These are phyloP conservation scores for Blastobotrys parvus DNA, from an alignment of 805 yeast genomes.

Conservation along the genomic window DNA sequence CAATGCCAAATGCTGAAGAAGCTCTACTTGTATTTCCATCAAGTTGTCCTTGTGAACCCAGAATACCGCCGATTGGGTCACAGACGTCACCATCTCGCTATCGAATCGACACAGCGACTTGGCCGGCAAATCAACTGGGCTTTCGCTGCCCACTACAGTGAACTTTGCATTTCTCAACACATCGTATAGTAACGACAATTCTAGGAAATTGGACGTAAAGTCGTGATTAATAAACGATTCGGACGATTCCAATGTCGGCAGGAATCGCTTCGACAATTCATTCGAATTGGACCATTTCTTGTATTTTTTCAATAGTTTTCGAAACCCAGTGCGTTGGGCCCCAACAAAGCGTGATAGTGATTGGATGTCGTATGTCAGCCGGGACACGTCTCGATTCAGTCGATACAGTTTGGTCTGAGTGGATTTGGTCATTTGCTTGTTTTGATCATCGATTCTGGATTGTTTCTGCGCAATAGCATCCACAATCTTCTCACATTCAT, in stretches of 20 bases:
- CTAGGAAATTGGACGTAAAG: constrained; percentile 52
- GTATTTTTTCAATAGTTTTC: constrained; percentile 67
- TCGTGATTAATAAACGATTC: constrained; percentile 55
- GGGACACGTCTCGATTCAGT: constrained; percentile 32
- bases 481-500: constrained; percentile 32
- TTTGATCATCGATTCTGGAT: constrained; percentile 4
- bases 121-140: constrained; percentile 13
- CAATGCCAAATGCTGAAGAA: constrained; percentile 37
- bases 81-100: constrained; percentile 25
- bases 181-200: constrained; percentile 47
- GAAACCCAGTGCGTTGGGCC: constrained; percentile 62
- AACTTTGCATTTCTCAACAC: constrained; percentile 31
- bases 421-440: constrained; percentile 4
- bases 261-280: constrained; percentile 23
- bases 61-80: constrained; percentile 34
- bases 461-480: constrained; percentile 23
- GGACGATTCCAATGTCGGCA: constrained; percentile 33
- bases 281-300: constrained; percentile 34
- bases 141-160: constrained; percentile 11
- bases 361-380: constrained; percentile 45
- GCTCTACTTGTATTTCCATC: constrained; percentile 42
- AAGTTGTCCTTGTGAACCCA: constrained; percentile 56
- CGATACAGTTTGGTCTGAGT: constrained; percentile 18
- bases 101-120: constrained; percentile 25
- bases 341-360: constrained; percentile 61